Conservation (phyloP, 768 basidiomycete species). For the Mycena epipterygia region DNA sequence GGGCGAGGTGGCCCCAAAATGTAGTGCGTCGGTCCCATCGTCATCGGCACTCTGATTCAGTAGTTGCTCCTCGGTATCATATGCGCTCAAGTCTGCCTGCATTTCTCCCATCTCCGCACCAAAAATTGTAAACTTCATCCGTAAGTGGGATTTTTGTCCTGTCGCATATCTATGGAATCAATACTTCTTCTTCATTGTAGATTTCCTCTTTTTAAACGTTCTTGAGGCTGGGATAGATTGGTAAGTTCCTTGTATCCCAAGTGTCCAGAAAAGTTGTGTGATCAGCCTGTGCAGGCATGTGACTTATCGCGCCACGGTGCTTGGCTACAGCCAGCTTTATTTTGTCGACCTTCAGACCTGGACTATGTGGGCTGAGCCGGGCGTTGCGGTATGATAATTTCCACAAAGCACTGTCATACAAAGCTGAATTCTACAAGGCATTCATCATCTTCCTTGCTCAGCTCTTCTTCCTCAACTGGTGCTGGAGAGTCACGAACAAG, state of each 20-base stretch:
- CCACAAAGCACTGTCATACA: neutral
- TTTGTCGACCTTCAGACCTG: neutral
- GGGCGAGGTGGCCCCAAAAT: too few relatives aligned
- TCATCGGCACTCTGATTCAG: neutral
- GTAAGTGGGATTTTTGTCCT: neutral
- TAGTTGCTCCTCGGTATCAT: neutral
- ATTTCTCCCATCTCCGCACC: neutral
- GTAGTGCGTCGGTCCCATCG: too few relatives aligned
- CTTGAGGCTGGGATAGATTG: neutral
- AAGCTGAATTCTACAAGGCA: neutral
- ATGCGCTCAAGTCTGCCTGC: neutral
- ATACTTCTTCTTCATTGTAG: neutral
- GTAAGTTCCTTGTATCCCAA: neutral
- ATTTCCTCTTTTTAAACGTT: neutral
- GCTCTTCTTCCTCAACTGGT: neutral
- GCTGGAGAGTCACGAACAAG: neutral
- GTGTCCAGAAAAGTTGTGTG: too few relatives aligned
- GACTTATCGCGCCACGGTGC: neutral
- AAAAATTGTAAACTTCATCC: neutral
- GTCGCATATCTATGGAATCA: neutral
- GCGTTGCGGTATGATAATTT: neutral
- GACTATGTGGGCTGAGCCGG: neutral
- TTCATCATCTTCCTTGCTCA: neutral
- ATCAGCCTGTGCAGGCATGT: neutral
- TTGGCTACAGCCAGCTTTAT: neutral